A percentile compares a stretch with the other conserved stretches of the same genome.
These are phyloP conservation scores for Astragalus membranaceus DNA, from an alignment of 306 rosid species.

Conservation along the genomic window DNA sequence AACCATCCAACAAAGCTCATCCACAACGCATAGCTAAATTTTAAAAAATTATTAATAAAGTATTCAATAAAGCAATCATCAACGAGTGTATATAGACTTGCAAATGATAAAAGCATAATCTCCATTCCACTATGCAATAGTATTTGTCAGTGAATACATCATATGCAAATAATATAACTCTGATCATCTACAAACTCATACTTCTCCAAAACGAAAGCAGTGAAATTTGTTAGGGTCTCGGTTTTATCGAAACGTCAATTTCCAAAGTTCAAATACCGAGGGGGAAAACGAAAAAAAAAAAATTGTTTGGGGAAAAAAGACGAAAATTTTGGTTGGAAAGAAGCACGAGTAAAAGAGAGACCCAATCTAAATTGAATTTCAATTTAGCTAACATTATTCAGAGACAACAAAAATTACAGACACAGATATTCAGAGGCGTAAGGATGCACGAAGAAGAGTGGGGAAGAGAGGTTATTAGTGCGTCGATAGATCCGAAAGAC, in stretches of 20 bases:
- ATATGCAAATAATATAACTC: background rate
- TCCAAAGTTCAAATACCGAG: background rate
- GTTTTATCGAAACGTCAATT: background rate
- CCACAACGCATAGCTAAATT: background rate
- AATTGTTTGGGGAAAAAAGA: background rate
- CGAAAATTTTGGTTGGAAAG: background rate
- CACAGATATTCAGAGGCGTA: background rate
- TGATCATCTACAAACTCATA: background rate
- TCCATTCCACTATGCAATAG: background rate
- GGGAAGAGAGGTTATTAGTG: background rate
- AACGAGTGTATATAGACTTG: background rate
- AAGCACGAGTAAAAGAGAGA: background rate
- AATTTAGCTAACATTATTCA: background rate
- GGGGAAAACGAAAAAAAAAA: background rate
- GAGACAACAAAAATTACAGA: background rate
- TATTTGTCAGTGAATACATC: background rate
- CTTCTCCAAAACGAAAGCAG: background rate
- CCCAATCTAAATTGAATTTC: background rate
- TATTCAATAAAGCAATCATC: background rate
- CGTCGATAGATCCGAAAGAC: constrained; percentile 20
- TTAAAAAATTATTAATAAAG: background rate
- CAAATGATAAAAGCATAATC: background rate
- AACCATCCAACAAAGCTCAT: background rate
- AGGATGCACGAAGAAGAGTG: background rate
- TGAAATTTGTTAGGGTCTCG: background rate